Conservation (phyloP, 75 land plant species). For the Azolla pinnata region DNA sequence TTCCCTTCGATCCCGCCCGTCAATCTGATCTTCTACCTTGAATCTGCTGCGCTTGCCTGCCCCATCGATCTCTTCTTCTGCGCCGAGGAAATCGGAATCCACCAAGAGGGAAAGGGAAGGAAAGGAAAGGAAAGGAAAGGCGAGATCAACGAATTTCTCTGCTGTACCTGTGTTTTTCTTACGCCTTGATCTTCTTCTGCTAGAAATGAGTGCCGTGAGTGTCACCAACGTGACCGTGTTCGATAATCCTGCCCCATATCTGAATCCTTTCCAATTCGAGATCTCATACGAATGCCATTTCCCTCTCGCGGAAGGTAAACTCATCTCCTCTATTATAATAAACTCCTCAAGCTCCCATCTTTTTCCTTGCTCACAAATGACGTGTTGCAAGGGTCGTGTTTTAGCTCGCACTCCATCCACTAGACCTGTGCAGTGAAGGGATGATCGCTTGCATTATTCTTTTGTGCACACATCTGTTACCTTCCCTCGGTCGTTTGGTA, state of each 20-base stretch:
- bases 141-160: too few species aligned
- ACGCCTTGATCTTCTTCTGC: too few species aligned
- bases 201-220: slow-evolving; percentile 45
- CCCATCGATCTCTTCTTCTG: neutral
- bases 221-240: slow-evolving; percentile 41
- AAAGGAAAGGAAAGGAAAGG: too few species aligned
- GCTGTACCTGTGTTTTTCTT: too few species aligned
- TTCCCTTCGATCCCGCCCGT: too few species aligned
- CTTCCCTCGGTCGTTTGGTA: neutral
- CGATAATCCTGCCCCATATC: slow-evolving; percentile 39
- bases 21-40: too few species aligned
- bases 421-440: neutral
- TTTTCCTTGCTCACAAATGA: neutral
- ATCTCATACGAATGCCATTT: slow-evolving; percentile 32
- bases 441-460: neutral
- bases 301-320: slow-evolving; percentile 28
- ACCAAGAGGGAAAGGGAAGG: too few species aligned
- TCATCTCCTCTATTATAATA: neutral
- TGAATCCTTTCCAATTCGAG: slow-evolving; percentile 41
- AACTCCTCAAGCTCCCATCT: neutral
- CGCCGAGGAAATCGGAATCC: too few species aligned
- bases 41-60: neutral
- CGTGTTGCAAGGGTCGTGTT: neutral
- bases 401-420: neutral
- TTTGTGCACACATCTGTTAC: neutral